Base-by-base conservation (phyloP, 2,329 filamentous ascomycete genomes). In the Penicillium sp. region DNA sequence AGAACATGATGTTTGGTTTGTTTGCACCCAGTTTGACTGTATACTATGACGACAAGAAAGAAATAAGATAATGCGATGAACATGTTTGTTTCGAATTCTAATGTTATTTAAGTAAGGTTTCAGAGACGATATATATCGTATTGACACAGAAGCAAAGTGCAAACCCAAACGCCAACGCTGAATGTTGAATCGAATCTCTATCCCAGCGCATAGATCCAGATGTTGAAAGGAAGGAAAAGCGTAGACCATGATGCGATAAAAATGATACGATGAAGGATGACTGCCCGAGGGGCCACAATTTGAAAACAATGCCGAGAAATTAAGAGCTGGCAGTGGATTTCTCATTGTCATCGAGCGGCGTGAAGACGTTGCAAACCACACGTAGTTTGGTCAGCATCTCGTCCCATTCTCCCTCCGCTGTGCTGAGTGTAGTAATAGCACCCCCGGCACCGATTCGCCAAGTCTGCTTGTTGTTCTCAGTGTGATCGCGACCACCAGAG, bases 401-500 rank as follows among this genome's bases (percentile, higher is more conserved):
- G 56, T 95, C 89, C 74, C 87, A 88, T 78, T 97, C 93, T 3
- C 85, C 90, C 54, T 87, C 80, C 0, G 88, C 79, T 2, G 88
- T 90, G 69, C 91, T 96, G 54, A 96, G 78, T 23, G 86, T 87
- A 1, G 93, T 97, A 14, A 97, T 86, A 0, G 93, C 93, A 1
- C 93, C 94, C 0, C 93, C 94, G 6, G 93, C 93, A 5, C 92
- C 93, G 35, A 97, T 84, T 38, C 84, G 83, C 93, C 93, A 97
- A 18, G 66, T 65, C 50, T 77, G 71, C 27, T 55, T 55, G 26
- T 13, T 26, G 8, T 57, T 47, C 32, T 61, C 47, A 9, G 34
- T 50, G 11, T 48, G 41, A 8, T 63, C 56, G 8, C 59, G 59
- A 18, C 65, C 50, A 39, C 72, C 62, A 34, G 58, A 52, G n/a